Conservation (phyloP, 441 rosid genomes). For the Pelargonium myrrhifolium region DNA sequence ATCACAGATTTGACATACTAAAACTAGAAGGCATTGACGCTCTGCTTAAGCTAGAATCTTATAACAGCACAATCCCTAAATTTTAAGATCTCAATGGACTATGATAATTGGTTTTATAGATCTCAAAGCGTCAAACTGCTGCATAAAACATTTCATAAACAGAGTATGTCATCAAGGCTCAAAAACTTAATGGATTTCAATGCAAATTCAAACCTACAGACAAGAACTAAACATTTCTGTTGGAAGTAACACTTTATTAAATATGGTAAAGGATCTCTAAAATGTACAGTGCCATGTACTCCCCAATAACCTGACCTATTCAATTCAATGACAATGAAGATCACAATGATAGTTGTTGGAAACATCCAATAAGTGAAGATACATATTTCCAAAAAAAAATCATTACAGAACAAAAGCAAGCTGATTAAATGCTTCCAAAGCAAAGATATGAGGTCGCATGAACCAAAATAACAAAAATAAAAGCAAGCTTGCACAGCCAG, state of each 20-base stretch:
- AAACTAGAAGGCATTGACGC: neutral
- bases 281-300: neutral
- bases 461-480: neutral
- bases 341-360: too few species aligned
- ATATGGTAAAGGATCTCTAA: too few species aligned
- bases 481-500: conserved; percentile 1
- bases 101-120: too few species aligned
- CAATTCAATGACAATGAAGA: too few species aligned
- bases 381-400: neutral
- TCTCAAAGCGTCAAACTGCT: too few species aligned
- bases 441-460: conserved; percentile 4
- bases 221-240: neutral
- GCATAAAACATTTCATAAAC: too few species aligned
- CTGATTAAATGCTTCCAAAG: conserved; percentile 3
- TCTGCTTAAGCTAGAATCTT: neutral
- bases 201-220: neutral
- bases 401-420: conserved; percentile 1
- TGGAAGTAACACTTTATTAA: neutral
- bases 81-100: too few species aligned
- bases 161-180: too few species aligned
- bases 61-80: too few species aligned
- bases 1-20: conserved; percentile 5
- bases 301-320: neutral
- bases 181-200: neutral
- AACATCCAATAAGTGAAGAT: neutral